Conservation (phyloP, 805 yeast species). For the Yarrowia sp. region DNA sequence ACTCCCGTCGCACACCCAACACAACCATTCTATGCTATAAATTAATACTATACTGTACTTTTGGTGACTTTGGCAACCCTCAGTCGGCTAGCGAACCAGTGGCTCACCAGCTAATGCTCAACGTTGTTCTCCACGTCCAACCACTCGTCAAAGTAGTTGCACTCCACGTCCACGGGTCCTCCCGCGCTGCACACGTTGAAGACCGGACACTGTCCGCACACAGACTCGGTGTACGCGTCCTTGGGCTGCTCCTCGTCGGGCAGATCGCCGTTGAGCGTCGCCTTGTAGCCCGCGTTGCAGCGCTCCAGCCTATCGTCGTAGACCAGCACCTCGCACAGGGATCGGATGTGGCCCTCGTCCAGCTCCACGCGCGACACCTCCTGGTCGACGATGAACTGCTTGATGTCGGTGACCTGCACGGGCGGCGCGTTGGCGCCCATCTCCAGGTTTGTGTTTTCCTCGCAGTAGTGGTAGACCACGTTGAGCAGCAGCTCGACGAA, state of each 20-base stretch:
- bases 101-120: no score
- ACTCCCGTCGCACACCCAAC: background rate
- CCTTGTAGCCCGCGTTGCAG: slow-evolving; percentile 52
- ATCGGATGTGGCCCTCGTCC: slow-evolving; percentile 65
- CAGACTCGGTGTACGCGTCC: slow-evolving; percentile 35
- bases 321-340: slow-evolving; percentile 82
- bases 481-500: slow-evolving; percentile 81
- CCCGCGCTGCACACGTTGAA: slow-evolving; percentile 34
- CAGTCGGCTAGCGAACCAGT: no score
- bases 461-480: slow-evolving; percentile 81
- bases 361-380: slow-evolving; percentile 82
- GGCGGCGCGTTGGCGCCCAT: slow-evolving; percentile 67
- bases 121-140: no score
- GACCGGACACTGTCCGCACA: slow-evolving; percentile 39
- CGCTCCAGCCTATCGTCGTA: slow-evolving; percentile 83
- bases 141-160: slow-evolving; percentile 41
- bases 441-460: slow-evolving; percentile 39
- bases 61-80: background rate
- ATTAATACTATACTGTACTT: slow-evolving; percentile 4
- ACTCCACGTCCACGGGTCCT: slow-evolving; percentile 39
- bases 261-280: slow-evolving; percentile 28
- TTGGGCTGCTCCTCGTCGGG: slow-evolving; percentile 28
- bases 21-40: background rate
- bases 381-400: slow-evolving; percentile 66
- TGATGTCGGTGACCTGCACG: slow-evolving; percentile 51